Percentiles rank a stretch among this genome's conserved stretches.
phyloP scores from a whole-genome alignment of 139 green algal genomes.

The Chlamydomonas sphaeroides region DNA sequence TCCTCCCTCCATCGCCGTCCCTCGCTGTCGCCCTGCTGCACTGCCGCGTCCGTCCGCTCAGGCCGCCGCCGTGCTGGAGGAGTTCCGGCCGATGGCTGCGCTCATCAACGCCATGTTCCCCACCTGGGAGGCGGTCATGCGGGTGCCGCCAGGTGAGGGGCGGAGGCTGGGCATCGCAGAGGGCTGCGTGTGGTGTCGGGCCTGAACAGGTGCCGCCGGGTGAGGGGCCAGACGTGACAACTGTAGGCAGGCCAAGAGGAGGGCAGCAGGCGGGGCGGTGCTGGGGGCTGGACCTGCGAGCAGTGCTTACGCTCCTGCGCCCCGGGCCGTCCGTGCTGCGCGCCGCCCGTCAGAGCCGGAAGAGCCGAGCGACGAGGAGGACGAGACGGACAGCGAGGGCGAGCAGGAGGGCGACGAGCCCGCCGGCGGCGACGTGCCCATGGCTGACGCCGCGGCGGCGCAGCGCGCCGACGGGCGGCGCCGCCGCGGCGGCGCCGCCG shows the following conservation, averaged over 20 bases:
- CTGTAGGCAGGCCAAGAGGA: neutral
- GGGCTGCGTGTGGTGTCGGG: no score
- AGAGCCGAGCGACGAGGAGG: neutral
- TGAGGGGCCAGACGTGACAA: no score
- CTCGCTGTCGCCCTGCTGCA: no score
- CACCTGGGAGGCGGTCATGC: constrained; percentile 18
- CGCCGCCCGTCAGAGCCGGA: no score
- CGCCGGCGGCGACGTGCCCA: neutral
- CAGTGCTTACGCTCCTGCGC: no score
- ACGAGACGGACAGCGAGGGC: neutral
- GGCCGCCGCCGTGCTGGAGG: neutral
- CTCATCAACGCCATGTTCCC: constrained; percentile 21
- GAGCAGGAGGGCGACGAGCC: constrained; percentile 1
- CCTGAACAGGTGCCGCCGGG: no score
- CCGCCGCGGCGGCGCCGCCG: neutral
- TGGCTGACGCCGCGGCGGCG: no score
- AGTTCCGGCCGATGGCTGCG: constrained; percentile 21
- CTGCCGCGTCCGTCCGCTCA: no score
- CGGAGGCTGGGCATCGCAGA: no score
- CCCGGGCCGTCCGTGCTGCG: no score
- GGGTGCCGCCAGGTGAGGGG: constrained; percentile 9
- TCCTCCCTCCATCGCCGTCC: neutral
- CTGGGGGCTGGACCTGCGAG: no score
- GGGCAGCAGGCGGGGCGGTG: no score
- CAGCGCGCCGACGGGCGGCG: neutral